A percentile compares a stretch with the other conserved stretches of the same genome.
phyloP scores from a whole-genome alignment of 768 basidiomycete species.

The Trametes cubensis region DNA sequence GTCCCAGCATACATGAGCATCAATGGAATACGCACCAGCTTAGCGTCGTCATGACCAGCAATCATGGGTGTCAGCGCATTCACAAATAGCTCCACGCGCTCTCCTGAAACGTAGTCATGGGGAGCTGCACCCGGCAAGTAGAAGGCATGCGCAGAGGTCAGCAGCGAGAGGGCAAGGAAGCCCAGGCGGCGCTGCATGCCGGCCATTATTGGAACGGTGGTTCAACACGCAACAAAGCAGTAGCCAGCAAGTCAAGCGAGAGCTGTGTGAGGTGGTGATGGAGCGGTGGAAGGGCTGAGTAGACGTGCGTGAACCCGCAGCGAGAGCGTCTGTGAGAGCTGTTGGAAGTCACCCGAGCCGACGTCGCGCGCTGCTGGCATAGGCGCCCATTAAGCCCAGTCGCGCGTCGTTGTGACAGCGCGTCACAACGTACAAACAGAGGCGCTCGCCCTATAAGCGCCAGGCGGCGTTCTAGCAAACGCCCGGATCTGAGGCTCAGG shows the following conservation, averaged over 20 bases:
- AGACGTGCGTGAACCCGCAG: background rate
- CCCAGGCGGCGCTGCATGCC: conserved; percentile 5
- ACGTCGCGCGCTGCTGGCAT: conserved; percentile 6
- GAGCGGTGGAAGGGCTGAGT: background rate
- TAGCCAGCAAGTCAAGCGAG: background rate
- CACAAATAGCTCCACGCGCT: conserved; percentile 78
- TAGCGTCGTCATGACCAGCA: conserved; percentile 63
- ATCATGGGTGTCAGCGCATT: conserved; percentile 91
- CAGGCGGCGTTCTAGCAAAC: background rate
- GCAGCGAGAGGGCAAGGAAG: conserved; percentile 28
- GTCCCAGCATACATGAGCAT: conserved; percentile 4
- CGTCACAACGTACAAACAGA: background rate
- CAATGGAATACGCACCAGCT: conserved; percentile 57
- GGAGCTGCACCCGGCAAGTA: conserved; percentile 94
- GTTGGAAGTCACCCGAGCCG: background rate
- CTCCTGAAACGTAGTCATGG: conserved; percentile 72
- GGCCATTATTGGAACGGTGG: conserved; percentile 13
- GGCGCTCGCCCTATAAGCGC: background rate
- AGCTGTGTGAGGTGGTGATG: background rate
- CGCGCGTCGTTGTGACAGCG: conserved; percentile 1
- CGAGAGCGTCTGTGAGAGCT: too few relatives aligned
- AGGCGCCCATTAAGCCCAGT: background rate
- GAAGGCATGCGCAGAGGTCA: conserved; percentile 57
- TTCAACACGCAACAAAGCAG: conserved; percentile 5
- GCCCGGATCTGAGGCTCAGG: background rate